These are phyloP conservation scores for Rhodocollybia butyracea DNA, from an alignment of 768 basidiomycete genomes.

Conservation along the genomic window DNA sequence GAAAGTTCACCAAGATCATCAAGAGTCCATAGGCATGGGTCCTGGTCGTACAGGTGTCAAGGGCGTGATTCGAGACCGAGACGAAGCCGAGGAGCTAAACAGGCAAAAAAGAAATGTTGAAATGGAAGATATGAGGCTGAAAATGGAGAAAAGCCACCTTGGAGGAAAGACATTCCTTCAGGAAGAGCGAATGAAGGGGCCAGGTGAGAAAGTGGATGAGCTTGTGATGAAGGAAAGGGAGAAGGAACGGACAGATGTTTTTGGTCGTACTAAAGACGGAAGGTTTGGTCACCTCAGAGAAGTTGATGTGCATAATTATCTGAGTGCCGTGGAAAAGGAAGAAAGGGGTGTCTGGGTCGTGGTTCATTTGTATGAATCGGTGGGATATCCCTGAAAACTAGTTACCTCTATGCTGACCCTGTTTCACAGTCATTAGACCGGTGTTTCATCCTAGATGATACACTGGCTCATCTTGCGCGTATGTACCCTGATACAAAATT, in stretches of 20 bases:
- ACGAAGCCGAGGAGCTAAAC: slow-evolving; percentile 59
- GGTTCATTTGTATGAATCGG: slow-evolving; percentile 82
- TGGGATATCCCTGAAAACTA: slow-evolving; percentile 29
- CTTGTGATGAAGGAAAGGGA: slow-evolving; percentile 40
- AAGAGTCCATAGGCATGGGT: slow-evolving; percentile 78
- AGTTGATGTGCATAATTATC: slow-evolving; percentile 70
- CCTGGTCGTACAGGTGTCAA: slow-evolving; percentile 87
- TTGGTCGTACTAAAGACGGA: slow-evolving; percentile 49
- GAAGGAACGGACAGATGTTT: slow-evolving; percentile 34
- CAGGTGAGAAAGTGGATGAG: slow-evolving; percentile 44
- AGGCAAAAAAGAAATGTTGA: slow-evolving; percentile 52
- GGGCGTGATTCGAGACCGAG: slow-evolving; percentile 79
- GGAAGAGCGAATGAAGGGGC: slow-evolving; percentile 60
- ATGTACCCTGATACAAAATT: slow-evolving; percentile 72
- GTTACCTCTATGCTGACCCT: background rate
- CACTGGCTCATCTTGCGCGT: slow-evolving; percentile 66
- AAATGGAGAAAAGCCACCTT: slow-evolving; percentile 63
- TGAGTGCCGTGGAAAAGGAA: slow-evolving; percentile 73
- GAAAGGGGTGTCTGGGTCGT: slow-evolving; percentile 72
- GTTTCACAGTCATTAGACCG: slow-evolving; percentile 63
- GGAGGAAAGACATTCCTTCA: slow-evolving; percentile 75
- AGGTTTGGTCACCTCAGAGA: slow-evolving; percentile 79
- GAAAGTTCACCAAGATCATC: slow-evolving; percentile 15
- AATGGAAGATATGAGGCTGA: slow-evolving; percentile 45
- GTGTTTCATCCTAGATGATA: slow-evolving; percentile 69